These are phyloP conservation scores for Cardamine occulta DNA, from an alignment of 345 rosid genomes.

Conservation along the genomic window DNA sequence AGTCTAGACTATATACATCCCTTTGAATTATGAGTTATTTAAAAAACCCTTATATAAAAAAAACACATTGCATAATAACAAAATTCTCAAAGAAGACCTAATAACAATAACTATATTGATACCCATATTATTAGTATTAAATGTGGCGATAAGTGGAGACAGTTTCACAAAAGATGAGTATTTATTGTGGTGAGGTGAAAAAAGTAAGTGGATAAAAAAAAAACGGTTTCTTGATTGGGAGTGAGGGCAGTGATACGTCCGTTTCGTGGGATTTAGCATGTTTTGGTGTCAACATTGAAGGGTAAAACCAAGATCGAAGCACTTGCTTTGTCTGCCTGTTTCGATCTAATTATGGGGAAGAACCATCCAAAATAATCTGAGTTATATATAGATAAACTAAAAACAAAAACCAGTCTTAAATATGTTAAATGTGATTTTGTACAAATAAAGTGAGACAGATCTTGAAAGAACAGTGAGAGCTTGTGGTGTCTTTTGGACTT, in stretches of 20 bases:
- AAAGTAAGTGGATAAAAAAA: slow-evolving; percentile 12
- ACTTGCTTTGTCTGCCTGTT: slow-evolving; percentile 42
- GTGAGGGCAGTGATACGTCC: slow-evolving; percentile 37
- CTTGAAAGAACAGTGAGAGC: slow-evolving; percentile 36
- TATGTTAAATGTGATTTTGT: slow-evolving; percentile 33
- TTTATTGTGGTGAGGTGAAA: slow-evolving; percentile 30
- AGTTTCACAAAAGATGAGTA: slow-evolving; percentile 31
- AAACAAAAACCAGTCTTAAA: slow-evolving; percentile 28
- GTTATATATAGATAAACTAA: background rate
- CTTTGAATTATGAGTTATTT: background rate
- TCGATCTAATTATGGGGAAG: slow-evolving; percentile 42
- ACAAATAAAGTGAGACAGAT: slow-evolving; percentile 41
- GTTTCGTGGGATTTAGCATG: slow-evolving; percentile 36
- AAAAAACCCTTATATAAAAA: too few species aligned
- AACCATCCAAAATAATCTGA: slow-evolving; percentile 12
- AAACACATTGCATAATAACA: background rate
- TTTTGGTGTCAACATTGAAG: slow-evolving; percentile 35
- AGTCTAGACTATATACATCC: background rate
- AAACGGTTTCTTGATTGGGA: slow-evolving; percentile 26
- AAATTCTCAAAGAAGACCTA: background rate
- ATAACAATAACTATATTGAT: background rate
- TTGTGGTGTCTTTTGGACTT: slow-evolving; percentile 23
- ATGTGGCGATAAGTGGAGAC: slow-evolving; percentile 1
- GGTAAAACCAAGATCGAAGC: slow-evolving; percentile 41
- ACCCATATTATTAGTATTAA: background rate